Base-by-base conservation (phyloP, 768 basidiomycete species). In the Termitomyces sp. region DNA sequence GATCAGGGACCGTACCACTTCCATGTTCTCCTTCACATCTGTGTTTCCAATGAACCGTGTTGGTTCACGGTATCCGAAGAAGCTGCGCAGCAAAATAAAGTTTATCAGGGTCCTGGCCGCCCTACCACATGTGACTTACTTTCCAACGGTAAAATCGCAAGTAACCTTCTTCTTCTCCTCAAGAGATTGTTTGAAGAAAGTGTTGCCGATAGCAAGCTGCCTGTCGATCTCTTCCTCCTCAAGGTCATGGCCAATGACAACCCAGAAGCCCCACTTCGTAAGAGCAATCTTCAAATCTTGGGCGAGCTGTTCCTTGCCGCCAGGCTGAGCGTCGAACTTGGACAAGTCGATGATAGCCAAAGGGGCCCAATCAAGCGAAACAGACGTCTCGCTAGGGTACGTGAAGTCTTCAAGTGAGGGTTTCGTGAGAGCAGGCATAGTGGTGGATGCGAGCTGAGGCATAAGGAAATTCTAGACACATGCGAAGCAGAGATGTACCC, bases 261-360 rank as follows among this genome's bases (percentile, higher is more conserved):
- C 76, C 67, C 79, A 75, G 65, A 81, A 81, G 6, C 80, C 78
- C 50, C 73, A 71, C 7, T 69, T 74, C 53, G 72, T 70, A 51
- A 79, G 68, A 0, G 78, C 80, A 57, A 78, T 70, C 60, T 68
- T 70, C 18, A 80, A 67, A 52, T 79, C 70, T 2, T 55, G 57
- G 0, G 73, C 75, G 2, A 82, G 69, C 20, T 46, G 51, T 4
- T 68, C 64, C 33, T 74, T 73, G 20, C 71, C 73, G n/a, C 73
- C 76, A 0, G 71, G 63, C 28, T 28, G 28, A 12, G 65, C 70
- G 38, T 70, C 62, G 8, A 74, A 75, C 55, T 69, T 70, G 22
- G 74, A 66, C 8, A 82, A 65, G 59, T 81, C 78, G 45, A 81
- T 70, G 54, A 73, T 69, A 1, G 70, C 68, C 18, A 82, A 76